Conservation (phyloP, 148 eudicot species). For the Rheum nobile region DNA sequence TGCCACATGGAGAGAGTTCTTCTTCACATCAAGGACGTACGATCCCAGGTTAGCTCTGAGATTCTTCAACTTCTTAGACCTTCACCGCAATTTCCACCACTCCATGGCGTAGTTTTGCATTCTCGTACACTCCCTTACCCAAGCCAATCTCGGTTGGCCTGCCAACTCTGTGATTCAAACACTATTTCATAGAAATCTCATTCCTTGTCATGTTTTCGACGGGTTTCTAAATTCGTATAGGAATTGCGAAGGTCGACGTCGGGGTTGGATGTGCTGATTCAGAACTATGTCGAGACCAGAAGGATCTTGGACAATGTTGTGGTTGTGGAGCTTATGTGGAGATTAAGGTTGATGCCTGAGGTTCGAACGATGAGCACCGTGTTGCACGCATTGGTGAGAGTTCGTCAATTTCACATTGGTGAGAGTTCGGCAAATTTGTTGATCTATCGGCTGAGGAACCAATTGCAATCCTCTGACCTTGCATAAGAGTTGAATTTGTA, state of each 20-base stretch:
- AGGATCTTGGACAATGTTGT: constrained; percentile 32
- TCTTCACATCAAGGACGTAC: constrained; percentile 29
- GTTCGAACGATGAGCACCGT: constrained; percentile 63
- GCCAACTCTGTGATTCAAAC: constrained; percentile 59
- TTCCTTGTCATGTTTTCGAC: constrained; percentile 21
- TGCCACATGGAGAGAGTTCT: no score
- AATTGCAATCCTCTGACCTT: no score
- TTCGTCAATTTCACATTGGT: constrained; percentile 35
- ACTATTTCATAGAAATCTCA: constrained; percentile 12
- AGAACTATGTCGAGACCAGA: constrained; percentile 34
- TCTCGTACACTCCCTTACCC: constrained; percentile 42
- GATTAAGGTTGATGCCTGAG: constrained; percentile 35
- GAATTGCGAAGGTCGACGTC: constrained; percentile 12
- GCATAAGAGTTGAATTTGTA: no score
- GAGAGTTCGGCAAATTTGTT: constrained; percentile 12
- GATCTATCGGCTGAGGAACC: no score
- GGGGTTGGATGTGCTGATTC: constrained; percentile 63
- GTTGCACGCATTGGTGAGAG: constrained; percentile 47
- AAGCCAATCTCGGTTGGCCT: constrained; percentile 42
- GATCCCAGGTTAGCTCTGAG: constrained; percentile 57
- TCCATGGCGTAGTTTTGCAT: constrained; percentile 56
- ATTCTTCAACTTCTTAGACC: constrained; percentile 74
- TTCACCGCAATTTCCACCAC: constrained; percentile 51
- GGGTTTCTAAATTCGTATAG: constrained; percentile 19
- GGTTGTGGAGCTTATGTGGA: constrained; percentile 32